phyloP scores from a whole-genome alignment of 148 eudicot genomes.

The Mesembryanthemum crystallinum region DNA sequence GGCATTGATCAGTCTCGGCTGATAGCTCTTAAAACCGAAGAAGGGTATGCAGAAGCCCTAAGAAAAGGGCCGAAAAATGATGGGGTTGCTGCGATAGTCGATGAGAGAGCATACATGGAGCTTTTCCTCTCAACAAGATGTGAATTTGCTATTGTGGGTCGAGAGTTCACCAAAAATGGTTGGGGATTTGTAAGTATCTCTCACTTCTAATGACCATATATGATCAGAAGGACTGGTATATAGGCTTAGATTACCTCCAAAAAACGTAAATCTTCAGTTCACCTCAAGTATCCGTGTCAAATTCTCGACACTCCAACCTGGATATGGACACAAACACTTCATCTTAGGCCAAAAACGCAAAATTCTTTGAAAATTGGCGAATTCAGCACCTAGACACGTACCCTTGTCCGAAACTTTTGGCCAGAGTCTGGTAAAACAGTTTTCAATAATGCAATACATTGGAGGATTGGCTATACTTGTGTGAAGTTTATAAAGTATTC shows the following conservation, averaged over 20 bases:
- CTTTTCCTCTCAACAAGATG: conserved; percentile 72
- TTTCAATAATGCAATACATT: no score
- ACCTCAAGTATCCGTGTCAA: no score
- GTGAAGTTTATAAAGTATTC: not conserved
- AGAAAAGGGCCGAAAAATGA: conserved; percentile 54
- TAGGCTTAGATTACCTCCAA: not conserved
- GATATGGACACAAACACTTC: no score
- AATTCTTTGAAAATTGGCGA: no score
- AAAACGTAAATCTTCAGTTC: no score
- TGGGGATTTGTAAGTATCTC: conserved; percentile 79
- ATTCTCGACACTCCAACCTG: no score
- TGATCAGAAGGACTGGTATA: not conserved
- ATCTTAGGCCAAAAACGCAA: no score
- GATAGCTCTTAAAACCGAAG: conserved; percentile 49
- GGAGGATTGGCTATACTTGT: no score
- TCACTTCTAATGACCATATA: not conserved
- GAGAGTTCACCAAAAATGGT: conserved; percentile 62
- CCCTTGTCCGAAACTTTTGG: no score
- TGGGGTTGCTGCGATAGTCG: conserved; percentile 69
- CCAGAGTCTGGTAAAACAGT: no score
- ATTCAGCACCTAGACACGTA: no score
- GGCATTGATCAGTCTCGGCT: conserved; percentile 46
- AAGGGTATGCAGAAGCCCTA: conserved; percentile 44
- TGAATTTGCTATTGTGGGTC: conserved; percentile 64
- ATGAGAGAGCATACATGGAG: conserved; percentile 57